These are phyloP conservation scores for Colletotrichum godetiae DNA, from an alignment of 2,329 filamentous ascomycete species.

Conservation along the genomic window DNA sequence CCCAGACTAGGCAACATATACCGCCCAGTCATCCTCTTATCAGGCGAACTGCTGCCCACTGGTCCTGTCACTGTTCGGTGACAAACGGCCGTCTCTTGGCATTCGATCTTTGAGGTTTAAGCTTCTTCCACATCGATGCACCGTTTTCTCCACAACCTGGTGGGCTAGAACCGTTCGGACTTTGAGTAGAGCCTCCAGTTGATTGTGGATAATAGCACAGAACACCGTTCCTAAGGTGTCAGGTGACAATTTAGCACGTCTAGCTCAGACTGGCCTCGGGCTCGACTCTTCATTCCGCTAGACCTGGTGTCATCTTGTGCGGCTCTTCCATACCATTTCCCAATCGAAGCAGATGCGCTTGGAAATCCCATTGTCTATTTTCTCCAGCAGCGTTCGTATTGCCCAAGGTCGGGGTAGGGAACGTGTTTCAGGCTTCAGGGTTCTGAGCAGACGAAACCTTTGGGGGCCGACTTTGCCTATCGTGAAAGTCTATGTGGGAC, in stretches of 20 bases:
- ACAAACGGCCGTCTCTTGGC: constrained; percentile 15
- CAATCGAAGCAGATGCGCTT: neutral
- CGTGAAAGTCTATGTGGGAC: neutral
- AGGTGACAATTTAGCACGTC: neutral
- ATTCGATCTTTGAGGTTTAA: constrained; percentile 9
- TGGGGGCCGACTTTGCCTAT: neutral
- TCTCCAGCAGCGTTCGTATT: neutral
- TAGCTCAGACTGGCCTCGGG: constrained; percentile 9
- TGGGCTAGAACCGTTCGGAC: neutral
- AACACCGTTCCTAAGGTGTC: neutral
- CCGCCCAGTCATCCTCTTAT: neutral
- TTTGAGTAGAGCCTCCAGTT: constrained; percentile 3
- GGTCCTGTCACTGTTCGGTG: constrained; percentile 6
- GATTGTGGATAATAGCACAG: neutral
- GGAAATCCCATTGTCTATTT: neutral
- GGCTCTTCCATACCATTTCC: neutral
- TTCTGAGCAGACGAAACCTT: neutral
- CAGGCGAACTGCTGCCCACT: constrained; percentile 1
- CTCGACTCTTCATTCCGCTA: neutral
- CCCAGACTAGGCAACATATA: neutral
- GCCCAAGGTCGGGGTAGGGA: neutral
- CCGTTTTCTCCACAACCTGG: neutral
- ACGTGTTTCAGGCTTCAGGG: constrained; percentile 3
- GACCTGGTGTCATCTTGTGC: neutral
- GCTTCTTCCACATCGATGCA: neutral